Percentiles rank a stretch among this genome's conserved stretches.
Conservation (phyloP, 352 stramenopile species). For the Globisporangium abappressorium region DNA sequence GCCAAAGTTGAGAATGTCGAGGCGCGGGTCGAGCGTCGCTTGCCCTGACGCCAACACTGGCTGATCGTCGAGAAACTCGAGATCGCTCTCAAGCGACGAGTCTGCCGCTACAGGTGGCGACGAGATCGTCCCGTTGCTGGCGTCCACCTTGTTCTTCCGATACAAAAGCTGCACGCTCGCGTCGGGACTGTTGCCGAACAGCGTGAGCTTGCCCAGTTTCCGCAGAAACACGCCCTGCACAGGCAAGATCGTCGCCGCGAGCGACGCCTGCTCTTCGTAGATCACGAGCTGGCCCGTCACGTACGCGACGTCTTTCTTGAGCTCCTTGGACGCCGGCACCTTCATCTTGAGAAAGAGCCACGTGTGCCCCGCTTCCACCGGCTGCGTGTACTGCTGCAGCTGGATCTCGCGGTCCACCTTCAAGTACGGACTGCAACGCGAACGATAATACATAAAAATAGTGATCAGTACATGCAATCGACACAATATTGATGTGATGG, state of each 20-base stretch:
- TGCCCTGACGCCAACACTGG: conserved; percentile 9
- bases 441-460: conserved; percentile 4
- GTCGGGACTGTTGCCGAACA: conserved; percentile 83
- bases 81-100: conserved; percentile 20
- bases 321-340: conserved; percentile 57
- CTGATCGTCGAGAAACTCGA: conserved; percentile 24
- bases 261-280: conserved; percentile 76
- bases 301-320: conserved; percentile 69
- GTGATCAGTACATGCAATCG: conserved; percentile 2
- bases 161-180: conserved; percentile 79
- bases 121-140: conserved; percentile 20
- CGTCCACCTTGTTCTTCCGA: conserved; percentile 28
- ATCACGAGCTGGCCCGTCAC: conserved; percentile 81
- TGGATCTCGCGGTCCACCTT: conserved; percentile 74
- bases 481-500: not conserved
- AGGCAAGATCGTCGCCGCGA: conserved; percentile 74
- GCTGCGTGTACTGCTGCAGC: conserved; percentile 72
- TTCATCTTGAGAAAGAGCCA: conserved; percentile 86
- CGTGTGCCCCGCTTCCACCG: conserved; percentile 64
- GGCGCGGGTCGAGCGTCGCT: conserved; percentile 34
- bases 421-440: conserved; percentile 48
- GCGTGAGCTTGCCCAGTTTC: conserved; percentile 63
- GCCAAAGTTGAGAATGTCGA: conserved; percentile 58
- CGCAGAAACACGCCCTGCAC: conserved; percentile 83
- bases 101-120: conserved; percentile 13